A percentile compares a stretch with the other conserved stretches of the same genome.
Conservation (phyloP, 768 basidiomycete genomes). For the Arthromyces matolae region DNA sequence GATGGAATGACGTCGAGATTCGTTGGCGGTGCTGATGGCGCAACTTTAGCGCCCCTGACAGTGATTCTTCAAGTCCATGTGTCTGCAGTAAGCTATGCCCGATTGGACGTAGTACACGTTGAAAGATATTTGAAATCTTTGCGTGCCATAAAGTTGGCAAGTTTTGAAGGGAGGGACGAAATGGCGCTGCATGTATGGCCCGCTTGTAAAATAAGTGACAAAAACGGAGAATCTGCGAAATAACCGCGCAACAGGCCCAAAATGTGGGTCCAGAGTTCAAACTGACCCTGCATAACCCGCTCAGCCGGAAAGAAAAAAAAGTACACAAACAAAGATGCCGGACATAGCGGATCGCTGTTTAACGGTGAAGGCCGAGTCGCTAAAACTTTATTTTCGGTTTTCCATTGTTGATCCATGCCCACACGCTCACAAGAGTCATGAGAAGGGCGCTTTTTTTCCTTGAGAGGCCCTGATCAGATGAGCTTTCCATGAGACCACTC, state of each 20-base stretch:
- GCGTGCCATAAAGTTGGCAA: no score
- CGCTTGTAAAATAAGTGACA: no score
- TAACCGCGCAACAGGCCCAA: neutral
- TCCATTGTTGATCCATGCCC: slow-evolving; percentile 3
- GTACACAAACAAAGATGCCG: slow-evolving; percentile 4
- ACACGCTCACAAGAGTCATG: neutral
- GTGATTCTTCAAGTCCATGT: no score
- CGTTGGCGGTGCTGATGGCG: no score
- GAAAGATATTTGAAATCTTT: no score
- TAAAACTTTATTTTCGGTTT: slow-evolving; percentile 17
- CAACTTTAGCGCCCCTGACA: no score
- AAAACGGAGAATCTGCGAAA: no score
- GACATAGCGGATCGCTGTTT: slow-evolving; percentile 14
- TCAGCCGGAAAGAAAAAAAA: neutral
- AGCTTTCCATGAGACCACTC: slow-evolving; percentile 9
- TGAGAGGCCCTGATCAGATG: slow-evolving; percentile 12
- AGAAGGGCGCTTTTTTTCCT: neutral
- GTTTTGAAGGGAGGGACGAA: no score
- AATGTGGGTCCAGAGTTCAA: neutral
- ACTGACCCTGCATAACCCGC: neutral
- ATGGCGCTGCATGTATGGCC: no score
- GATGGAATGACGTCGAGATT: no score
- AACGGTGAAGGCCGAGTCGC: slow-evolving; percentile 4
- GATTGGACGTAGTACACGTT: no score
- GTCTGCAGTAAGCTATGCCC: no score